Evolutionary conservation across 345 rosid species (phyloP).

Genomic region (Carallia brachiata): DNA sequence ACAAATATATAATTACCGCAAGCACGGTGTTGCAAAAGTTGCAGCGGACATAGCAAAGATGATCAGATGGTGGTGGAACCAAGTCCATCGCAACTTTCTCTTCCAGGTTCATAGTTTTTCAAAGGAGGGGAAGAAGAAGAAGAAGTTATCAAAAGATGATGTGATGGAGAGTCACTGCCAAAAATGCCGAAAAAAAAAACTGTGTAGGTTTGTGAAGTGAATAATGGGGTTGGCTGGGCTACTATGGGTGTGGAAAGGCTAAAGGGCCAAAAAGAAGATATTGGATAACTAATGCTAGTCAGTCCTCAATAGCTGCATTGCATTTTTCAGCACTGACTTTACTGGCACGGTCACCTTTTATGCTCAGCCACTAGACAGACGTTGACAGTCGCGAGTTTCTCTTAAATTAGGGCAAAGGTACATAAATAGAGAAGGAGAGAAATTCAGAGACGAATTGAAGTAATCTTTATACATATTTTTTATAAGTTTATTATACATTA

Average conservation of each 20-base stretch:
- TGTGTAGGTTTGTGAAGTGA: slow-evolving; percentile 7
- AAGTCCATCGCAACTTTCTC: slow-evolving; percentile 65
- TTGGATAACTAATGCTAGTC: not conserved
- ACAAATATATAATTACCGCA: slow-evolving; percentile 50
- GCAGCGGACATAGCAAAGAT: slow-evolving; percentile 96
- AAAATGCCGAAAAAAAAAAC: not conserved
- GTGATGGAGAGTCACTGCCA: not conserved
- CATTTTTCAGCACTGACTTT: not conserved
- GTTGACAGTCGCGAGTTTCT: too few relatives aligned
- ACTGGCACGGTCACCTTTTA: too few relatives aligned
- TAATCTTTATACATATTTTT: too few relatives aligned
- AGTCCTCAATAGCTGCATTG: not conserved
- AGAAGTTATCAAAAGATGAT: slow-evolving; percentile 3
- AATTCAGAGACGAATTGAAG: too few relatives aligned
- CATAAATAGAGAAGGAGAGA: too few relatives aligned
- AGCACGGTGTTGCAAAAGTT: slow-evolving; percentile 98
- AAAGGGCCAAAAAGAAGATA: not conserved
- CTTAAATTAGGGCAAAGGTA: too few relatives aligned
- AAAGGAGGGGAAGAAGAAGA: slow-evolving; percentile 10
- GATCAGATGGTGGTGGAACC: slow-evolving; percentile 61
- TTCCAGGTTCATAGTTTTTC: slow-evolving; percentile 50
- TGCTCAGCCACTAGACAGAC: too few relatives aligned
- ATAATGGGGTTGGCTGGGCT: not conserved
- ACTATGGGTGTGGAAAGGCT: not conserved
- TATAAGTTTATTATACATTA: too few relatives aligned